Evolutionary conservation across 805 yeast species (phyloP), one percentile per base, ranked within the genome.

Genomic region (Pichia paraexigua): DNA sequence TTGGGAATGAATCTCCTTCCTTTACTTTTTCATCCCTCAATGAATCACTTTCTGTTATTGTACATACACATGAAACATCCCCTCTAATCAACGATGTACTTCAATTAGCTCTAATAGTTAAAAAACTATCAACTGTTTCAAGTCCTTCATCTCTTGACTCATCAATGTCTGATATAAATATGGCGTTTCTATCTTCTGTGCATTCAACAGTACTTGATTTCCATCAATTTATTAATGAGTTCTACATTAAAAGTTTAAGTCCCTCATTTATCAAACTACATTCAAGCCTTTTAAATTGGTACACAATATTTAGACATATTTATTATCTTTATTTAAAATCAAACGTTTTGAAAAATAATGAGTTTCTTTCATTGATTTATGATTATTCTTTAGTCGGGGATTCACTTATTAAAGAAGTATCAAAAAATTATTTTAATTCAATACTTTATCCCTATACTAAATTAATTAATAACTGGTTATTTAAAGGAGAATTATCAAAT

Each of bases 311-410:
- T 43, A 70, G 96, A 52, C 71, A 87, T 43, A 66, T 86, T 28
- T 70, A 72, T 54, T 72, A 72, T 46, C 63, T 86, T 5, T 68
- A 54, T 5, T 59, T 58, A 37, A 69, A 69, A 30, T 64, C 72
- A 9, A 63, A 60, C 8, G 22, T 20, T 0, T 42, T 64, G 41
- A 57, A 60, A 30, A 82, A 83, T 0, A 76, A 77, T 45, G 77
- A 78, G 24, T 73, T 85, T 43, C 63, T 91, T 15, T 74, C 83
- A 0, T 58, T 74, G 2, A 68, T 87, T 1, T 71, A 76, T 59
- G 64, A 71, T 3, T 72, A 76, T 43, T 73, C 80, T 2, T 68
- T 70, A 27, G 80, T 81, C 61, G 97, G 96, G 1, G 95, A 92
- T 61, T 56, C 62, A 10, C 55, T 71, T 5, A 72, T 89, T 2